A percentile compares a stretch with the other conserved stretches of the same genome.
phyloP scores from a whole-genome alignment of 352 stramenopile species.

The Pilasporangium apinafurcum region DNA sequence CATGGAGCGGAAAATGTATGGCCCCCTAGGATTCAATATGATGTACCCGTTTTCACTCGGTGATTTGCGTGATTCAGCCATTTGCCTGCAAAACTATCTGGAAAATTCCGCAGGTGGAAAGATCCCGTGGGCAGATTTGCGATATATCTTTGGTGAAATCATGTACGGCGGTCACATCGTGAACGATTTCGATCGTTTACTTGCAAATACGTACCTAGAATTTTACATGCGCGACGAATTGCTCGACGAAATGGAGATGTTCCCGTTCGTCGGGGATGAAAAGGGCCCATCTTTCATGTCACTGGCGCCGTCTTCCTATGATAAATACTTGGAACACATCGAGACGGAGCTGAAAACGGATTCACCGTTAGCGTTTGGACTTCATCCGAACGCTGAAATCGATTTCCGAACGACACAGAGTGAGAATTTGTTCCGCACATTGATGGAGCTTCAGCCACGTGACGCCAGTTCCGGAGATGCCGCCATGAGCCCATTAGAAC shows the following conservation, averaged over 20 bases:
- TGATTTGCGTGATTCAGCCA: constrained; percentile 93
- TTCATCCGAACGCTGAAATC: constrained; percentile 98
- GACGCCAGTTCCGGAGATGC: constrained; percentile 84
- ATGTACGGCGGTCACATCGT: constrained; percentile 97
- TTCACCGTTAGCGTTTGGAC: constrained; percentile 95
- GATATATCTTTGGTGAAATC: constrained; percentile 96
- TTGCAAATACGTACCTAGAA: constrained; percentile 97
- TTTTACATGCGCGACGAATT: constrained; percentile 98
- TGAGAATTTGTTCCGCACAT: constrained; percentile 92
- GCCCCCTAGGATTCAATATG: constrained; percentile 98
- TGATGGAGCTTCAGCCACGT: constrained; percentile 95
- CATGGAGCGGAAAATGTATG: constrained; percentile 97
- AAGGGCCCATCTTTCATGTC: constrained; percentile 94
- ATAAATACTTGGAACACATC: constrained; percentile 97
- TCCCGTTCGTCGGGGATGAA: constrained; percentile 96
- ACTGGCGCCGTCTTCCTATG: constrained; percentile 93
- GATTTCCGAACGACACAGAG: constrained; percentile 97
- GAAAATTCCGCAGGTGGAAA: constrained; percentile 92
- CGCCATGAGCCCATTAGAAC: constrained; percentile 88
- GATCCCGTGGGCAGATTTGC: constrained; percentile 96
- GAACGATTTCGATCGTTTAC: constrained; percentile 93
- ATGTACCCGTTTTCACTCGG: constrained; percentile 97
- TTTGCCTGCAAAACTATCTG: constrained; percentile 95
- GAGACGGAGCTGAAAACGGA: constrained; percentile 95
- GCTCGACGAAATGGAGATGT: constrained; percentile 98